Conservation (phyloP, 2,329 filamentous ascomycete species). For the Calonectria leucothoes region DNA sequence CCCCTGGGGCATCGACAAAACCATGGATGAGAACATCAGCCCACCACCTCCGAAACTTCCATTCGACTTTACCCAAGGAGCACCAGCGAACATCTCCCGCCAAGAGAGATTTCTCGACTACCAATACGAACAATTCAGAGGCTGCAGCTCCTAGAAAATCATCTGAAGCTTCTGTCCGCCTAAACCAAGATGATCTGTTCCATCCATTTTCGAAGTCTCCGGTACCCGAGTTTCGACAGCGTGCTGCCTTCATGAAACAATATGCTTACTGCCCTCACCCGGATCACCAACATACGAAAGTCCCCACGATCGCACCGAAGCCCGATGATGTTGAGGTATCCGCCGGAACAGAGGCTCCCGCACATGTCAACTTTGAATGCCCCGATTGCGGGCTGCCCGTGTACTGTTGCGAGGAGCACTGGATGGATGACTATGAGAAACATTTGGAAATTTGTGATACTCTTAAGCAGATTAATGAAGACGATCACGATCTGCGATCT, state of each 20-base stretch:
- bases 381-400: slow-evolving; percentile 95
- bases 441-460: slow-evolving; percentile 95
- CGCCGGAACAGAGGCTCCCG: slow-evolving; percentile 72
- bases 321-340: slow-evolving; percentile 69
- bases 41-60: slow-evolving; percentile 44
- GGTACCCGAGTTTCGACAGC: slow-evolving; percentile 85
- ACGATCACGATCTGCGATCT: slow-evolving; percentile 93
- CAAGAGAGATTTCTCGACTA: slow-evolving; percentile 47
- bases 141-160: slow-evolving; percentile 40
- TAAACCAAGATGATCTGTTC: slow-evolving; percentile 86
- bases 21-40: slow-evolving; percentile 43
- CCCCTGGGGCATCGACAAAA: slow-evolving; percentile 31
- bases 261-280: slow-evolving; percentile 95
- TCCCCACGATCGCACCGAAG: slow-evolving; percentile 73
- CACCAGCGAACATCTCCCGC: slow-evolving; percentile 33
- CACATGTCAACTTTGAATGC: slow-evolving; percentile 92
- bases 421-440: slow-evolving; percentile 94
- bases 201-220: slow-evolving; percentile 92
- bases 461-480: slow-evolving; percentile 93
- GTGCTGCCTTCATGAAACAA: slow-evolving; percentile 91
- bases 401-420: slow-evolving; percentile 94
- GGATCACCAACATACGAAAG: slow-evolving; percentile 80
- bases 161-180: slow-evolving; percentile 44
- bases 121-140: slow-evolving; percentile 39
- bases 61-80: slow-evolving; percentile 40